Percentiles rank a stretch among this genome's conserved stretches.
These are phyloP conservation scores for Leccinum angustisporum DNA, from an alignment of 1,284 basidiomycete species.

Conservation along the genomic window DNA sequence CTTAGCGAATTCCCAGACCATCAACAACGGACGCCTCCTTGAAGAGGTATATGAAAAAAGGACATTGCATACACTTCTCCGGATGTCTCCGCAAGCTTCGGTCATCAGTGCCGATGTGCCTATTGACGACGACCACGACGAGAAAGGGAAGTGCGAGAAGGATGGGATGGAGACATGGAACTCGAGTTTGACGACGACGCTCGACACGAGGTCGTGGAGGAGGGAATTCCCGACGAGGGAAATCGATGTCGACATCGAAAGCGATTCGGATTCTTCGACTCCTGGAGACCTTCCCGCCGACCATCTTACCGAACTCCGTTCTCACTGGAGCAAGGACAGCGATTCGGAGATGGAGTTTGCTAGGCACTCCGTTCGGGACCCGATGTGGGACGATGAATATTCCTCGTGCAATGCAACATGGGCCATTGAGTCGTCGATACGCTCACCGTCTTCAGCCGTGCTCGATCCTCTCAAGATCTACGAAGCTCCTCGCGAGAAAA, in stretches of 20 bases:
- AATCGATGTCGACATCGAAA: conserved; percentile 65
- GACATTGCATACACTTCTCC: conserved; percentile 61
- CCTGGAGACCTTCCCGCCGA: conserved; percentile 31
- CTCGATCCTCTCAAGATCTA: conserved; percentile 37
- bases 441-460: conserved; percentile 32
- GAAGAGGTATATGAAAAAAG: conserved; percentile 68
- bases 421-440: conserved; percentile 42
- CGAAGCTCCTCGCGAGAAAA: conserved; percentile 23
- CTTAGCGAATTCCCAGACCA: conserved; percentile 46
- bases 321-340: conserved; percentile 67
- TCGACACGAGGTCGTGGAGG: conserved; percentile 2
- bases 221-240: conserved; percentile 44
- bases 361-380: conserved; percentile 39
- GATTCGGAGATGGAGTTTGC: conserved; percentile 64
- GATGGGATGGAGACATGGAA: conserved; percentile 33
- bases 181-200: conserved; percentile 22
- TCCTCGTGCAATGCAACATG: conserved; percentile 42
- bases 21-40: conserved; percentile 69
- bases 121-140: conserved; percentile 10
- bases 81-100: conserved; percentile 40
- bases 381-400: conserved; percentile 40
- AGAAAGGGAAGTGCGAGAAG: conserved; percentile 34
- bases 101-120: conserved; percentile 27
- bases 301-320: conserved; percentile 37
- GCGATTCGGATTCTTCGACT: conserved; percentile 50